Evolutionary conservation across 2,329 filamentous ascomycete species (phyloP), one percentile per base, ranked within the genome.

Genomic region (Cercospora brassicicola): DNA sequence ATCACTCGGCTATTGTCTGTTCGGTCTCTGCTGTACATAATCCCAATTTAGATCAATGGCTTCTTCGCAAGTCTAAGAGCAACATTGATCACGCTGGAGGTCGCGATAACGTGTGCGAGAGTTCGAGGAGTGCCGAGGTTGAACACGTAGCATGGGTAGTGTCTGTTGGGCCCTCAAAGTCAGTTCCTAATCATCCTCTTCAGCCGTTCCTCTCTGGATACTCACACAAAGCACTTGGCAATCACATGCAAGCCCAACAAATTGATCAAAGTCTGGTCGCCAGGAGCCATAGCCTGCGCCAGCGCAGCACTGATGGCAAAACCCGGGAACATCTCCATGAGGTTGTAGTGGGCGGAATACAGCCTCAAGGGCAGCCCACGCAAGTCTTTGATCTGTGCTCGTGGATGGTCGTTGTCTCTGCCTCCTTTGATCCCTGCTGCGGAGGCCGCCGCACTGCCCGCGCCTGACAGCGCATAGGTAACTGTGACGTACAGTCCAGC

Each of bases 211-310:
- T 42, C 36, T 28, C 23, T 15, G 10, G 33, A 7, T 6, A 70
- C 72, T 73, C 69, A 75, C 71, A 76, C 64, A 62, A 76, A 74
- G 26, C 70, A 65, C 72, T 76, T 76, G 33, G 67, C 66, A 51
- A 76, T 69, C 18, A 76, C 75, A 68, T 76, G 75, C 68, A 76
- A 65, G 62, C 75, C 75, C n/a, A 76, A 59, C 72, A 76, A 64
- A 59, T 76, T 76, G 39, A 76, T 71, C 60, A 76, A 63, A 13
- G 51, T 67, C 68, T 74, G 72, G 67, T 76, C 75, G 15, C 67
- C 69, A 2, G 75, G 75, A 28, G 75, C 74, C 23, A 75, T 72
- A n/a, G 69, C 72, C 67, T 75, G 73, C n/a, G 74, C 67, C 61
- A 76, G 56, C 10, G 74, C 75, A 33, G 75, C 75, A 8, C 59